Evolutionary conservation across 805 yeast species (phyloP).

Genomic region (Yarrowia keelungensis): DNA sequence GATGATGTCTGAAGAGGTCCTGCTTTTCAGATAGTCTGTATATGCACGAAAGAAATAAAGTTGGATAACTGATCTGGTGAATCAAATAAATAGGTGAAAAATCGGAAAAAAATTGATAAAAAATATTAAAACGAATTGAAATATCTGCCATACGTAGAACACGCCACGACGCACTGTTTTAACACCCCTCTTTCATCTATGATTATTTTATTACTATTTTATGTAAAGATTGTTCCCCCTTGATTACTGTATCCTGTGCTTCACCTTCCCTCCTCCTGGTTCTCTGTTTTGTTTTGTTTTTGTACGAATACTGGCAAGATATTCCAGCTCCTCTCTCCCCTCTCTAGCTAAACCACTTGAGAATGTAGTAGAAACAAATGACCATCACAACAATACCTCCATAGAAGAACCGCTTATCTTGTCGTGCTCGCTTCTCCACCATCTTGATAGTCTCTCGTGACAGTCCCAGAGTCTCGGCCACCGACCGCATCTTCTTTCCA

Average conservation of each 20-base stretch:
- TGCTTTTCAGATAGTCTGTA: neutral
- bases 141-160: no score
- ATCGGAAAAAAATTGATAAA: no score
- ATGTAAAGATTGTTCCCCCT: conserved; percentile 28
- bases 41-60: neutral
- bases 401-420: conserved; percentile 88
- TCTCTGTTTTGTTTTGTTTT: conserved; percentile 1
- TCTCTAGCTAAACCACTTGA: conserved; percentile 64
- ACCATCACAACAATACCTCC: conserved; percentile 70
- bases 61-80: no score
- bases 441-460: conserved; percentile 81
- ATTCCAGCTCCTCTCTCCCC: no score
- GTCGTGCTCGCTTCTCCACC: conserved; percentile 80
- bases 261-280: neutral
- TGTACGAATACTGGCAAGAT: no score
- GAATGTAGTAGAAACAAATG: conserved; percentile 69
- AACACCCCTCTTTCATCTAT: no score
- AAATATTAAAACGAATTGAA: no score
- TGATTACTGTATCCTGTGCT: neutral
- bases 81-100: no score
- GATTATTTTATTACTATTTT: conserved; percentile 1
- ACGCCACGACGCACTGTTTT: no score
- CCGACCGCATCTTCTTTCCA: conserved; percentile 67
- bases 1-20: neutral
- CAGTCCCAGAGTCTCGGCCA: conserved; percentile 83